phyloP scores from a whole-genome alignment of 1,284 basidiomycete species.

The Puccinia coronata region DNA sequence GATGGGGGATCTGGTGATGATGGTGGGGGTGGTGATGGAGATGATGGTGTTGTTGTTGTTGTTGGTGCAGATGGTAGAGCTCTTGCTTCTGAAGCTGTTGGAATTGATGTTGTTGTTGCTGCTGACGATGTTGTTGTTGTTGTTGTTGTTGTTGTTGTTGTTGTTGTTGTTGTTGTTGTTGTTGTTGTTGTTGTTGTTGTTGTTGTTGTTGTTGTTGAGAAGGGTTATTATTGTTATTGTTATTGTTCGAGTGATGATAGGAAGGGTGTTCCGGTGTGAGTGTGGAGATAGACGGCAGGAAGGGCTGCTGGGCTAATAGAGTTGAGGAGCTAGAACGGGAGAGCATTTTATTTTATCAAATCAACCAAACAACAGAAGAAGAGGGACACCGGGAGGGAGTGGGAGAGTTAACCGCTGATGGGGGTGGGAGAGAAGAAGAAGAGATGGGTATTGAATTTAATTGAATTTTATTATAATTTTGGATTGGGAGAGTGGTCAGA shows the following conservation, averaged over 20 bases:
- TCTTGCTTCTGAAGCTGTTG: neutral
- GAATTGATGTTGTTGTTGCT: neutral
- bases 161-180: neutral
- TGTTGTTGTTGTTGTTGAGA: constrained; percentile 32
- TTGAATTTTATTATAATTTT: too few species aligned
- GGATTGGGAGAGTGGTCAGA: too few species aligned
- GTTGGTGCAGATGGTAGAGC: constrained; percentile 52
- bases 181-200: neutral
- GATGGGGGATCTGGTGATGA: neutral
- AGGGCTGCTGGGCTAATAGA: constrained; percentile 31
- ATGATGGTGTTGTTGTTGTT: constrained; percentile 51
- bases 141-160: constrained; percentile 52
- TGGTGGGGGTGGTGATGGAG: neutral
- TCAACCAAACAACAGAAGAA: neutral
- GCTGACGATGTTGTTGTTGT: neutral
- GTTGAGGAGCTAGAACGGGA: constrained; percentile 45
- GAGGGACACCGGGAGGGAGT: neutral
- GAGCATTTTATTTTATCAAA: constrained; percentile 5
- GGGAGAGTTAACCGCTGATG: too few species aligned
- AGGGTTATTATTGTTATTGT: constrained; percentile 51
- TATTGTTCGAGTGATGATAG: constrained; percentile 51
- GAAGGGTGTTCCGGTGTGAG: constrained; percentile 49
- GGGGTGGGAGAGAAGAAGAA: too few species aligned
- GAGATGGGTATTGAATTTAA: too few species aligned
- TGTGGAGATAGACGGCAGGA: constrained; percentile 60